Base-by-base conservation (phyloP, 2,329 filamentous ascomycete species). In the Thielaviopsis euricoi region DNA sequence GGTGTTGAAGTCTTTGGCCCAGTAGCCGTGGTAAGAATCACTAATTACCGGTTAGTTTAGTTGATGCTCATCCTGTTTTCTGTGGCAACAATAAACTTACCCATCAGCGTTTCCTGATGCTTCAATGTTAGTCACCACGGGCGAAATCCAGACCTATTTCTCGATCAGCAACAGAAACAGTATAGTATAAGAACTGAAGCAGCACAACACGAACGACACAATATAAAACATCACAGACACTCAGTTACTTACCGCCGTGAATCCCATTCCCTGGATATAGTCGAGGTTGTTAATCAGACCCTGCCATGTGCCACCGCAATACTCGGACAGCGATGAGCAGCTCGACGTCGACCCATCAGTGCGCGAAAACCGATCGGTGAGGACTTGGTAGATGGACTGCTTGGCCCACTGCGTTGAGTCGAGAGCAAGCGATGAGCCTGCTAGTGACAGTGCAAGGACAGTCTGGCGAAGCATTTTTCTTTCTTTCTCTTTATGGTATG, bases 261-360 rank as follows among this genome's bases (percentile, higher is more conserved):
- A 73, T 1, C 72, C 73, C 67, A 74, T 71, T 52, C 68, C 66
- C 62, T 77, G 71, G 62, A 78, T 76, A 62, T 78, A 78, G 64
- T 77, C 75, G 48, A 78, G 66, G 33, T 73, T 67, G 59, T 73
- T 71, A 19, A 72, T 73, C 48, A 79, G 68, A 15, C 77, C 77
- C 55, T 67, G 63, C 67, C 70, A 79, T 19, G 73, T 74, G 22
- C 76, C 76, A 46, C 75, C 75, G 59, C 76, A 79, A 65, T 77
- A 79, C 26, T 64, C 62, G 48, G 58, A 62, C 33, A 58, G 61
- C 37, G 63, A 60, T 53, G 68, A 64, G 53, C 68, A 70, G 6
- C 63, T 54, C 3, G 65, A 63, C 1, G 70, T 69, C 29, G 71
- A 71, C 13, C 68, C 69, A 55, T 71, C 67, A 3, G 67, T 67